Evolutionary conservation across 2,329 filamentous ascomycete species (phyloP), one percentile per base, ranked within the genome.

Genomic region (Cladosporium sp.): DNA sequence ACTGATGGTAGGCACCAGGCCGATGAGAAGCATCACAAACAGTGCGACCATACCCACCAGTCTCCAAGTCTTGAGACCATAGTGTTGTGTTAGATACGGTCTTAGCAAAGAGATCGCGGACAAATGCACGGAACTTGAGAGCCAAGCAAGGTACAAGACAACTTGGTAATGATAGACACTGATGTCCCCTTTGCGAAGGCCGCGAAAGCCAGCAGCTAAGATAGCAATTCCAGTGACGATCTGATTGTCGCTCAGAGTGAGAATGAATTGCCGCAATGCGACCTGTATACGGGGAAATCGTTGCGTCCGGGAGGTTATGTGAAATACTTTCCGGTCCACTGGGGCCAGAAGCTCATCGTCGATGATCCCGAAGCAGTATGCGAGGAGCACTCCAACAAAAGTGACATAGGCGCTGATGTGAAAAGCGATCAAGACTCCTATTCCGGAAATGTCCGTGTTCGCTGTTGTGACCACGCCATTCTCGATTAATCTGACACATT

Each of bases 131-230:
- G 54, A 61, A 20, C 57, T 57, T 7, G 61, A 59, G 29, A 67
- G 58, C 60, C 64, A 67, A 6, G 60, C 64, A 9, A 67, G 51
- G 39, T 65, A 62, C 13, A 54, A 47, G 4, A 63, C 54, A 7
- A 64, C 56, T n/a, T 58, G 52, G 50, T 62, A 66, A 11, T 58
- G 50, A 44, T 65, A 66, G 0, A 59, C 58, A 1, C 50, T 55
- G 8, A 65, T 64, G 4, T 41, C 47, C 15, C 55, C 57, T n/a
- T 52, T 42, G 1, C 12, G 13, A 2, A 56, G 22, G 8, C 51
- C 55, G 9, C 52, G 29, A 32, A 62, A 56, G 1, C 60, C 64
- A 9, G 58, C 61, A 7, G 54, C 49, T 7, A 65, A 45, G 20
- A 66, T 59, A 1, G 47, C 47, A 17, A 50, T 50, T 12, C 47